Evolutionary conservation across 768 basidiomycete genomes (phyloP), one percentile per base, ranked within the genome.

Genomic region (Serpula lacrymans): DNA sequence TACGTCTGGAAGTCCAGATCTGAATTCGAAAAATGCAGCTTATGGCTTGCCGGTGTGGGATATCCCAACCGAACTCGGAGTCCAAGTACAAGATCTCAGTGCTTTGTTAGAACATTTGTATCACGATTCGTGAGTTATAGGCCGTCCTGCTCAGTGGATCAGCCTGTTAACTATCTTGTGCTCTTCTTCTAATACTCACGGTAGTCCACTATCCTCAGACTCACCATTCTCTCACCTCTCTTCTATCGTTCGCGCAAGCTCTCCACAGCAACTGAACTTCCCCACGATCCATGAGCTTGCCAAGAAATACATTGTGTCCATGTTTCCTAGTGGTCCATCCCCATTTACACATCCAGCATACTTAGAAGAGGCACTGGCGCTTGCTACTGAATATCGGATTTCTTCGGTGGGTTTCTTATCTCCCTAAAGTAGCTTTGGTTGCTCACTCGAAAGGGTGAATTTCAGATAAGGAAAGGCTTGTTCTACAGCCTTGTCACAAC

Each of bases 111-210:
- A 70, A 43, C 74, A 84, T 59, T 52, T 87, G 22, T 86, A 87
- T 53, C 78, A 84, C 52, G 78, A 85, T 52, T 58, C 58, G 85
- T 86, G 60, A 70, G 80, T 74, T n/a, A n/a, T n/a, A n/a, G n/a
- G n/a, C n/a, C n/a, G n/a, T n/a, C n/a, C n/a, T n/a, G n/a, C n/a
- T n/a, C n/a, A n/a, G n/a, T n/a, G n/a, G n/a, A n/a, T n/a, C n/a
- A n/a, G n/a, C n/a, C n/a, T n/a, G n/a, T n/a, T n/a, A n/a, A n/a
- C n/a, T n/a, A n/a, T n/a, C n/a, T n/a, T n/a, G n/a, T n/a, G n/a
- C n/a, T n/a, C n/a, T n/a, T n/a, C n/a, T n/a, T n/a, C n/a, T n/a
- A n/a, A n/a, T n/a, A n/a, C 23, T 36, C 29, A 50, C 46, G 42
- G 22, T 54, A 83, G 83, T 14, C 72, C 75, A 13, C 47, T 84